A percentile compares a stretch with the other conserved stretches of the same genome.
These are phyloP conservation scores for Protoeuglena noctilucae DNA, from an alignment of 139 green algal species.

Conservation along the genomic window DNA sequence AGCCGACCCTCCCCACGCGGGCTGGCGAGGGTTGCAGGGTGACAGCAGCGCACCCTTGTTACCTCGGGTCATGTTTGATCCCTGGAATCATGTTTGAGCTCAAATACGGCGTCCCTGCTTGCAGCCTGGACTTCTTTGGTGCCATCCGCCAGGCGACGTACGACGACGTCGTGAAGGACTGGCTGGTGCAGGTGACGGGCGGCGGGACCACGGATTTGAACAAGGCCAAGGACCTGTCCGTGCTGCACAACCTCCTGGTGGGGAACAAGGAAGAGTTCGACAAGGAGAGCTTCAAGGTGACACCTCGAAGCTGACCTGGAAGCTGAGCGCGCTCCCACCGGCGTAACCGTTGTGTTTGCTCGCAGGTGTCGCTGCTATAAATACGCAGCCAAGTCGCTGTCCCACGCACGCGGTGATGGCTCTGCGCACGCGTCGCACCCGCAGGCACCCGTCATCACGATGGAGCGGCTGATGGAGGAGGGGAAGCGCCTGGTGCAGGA, in stretches of 20 bases:
- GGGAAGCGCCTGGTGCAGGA: conserved; percentile 6
- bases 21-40: no score
- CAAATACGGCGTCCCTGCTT: no score
- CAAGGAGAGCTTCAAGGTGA: neutral
- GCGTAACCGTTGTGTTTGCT: neutral
- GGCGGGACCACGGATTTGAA: no score
- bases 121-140: conserved; percentile 79
- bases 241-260: no score
- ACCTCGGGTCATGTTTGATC: no score
- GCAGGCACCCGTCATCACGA: neutral
- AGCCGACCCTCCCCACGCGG: no score
- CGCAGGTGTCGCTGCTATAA: neutral
- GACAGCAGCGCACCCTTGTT: no score
- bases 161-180: neutral
- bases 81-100: no score
- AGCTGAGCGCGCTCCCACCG: neutral
- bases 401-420: neutral
- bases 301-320: neutral
- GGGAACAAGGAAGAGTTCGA: no score
- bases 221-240: no score
- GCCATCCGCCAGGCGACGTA: conserved; percentile 27
- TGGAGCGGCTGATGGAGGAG: conserved; percentile 5
- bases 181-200: neutral
- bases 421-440: neutral
- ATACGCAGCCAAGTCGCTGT: neutral